Evolutionary conservation across 106 monocot genomes (phyloP).

Genomic region (Dendrobium huoshanense): DNA sequence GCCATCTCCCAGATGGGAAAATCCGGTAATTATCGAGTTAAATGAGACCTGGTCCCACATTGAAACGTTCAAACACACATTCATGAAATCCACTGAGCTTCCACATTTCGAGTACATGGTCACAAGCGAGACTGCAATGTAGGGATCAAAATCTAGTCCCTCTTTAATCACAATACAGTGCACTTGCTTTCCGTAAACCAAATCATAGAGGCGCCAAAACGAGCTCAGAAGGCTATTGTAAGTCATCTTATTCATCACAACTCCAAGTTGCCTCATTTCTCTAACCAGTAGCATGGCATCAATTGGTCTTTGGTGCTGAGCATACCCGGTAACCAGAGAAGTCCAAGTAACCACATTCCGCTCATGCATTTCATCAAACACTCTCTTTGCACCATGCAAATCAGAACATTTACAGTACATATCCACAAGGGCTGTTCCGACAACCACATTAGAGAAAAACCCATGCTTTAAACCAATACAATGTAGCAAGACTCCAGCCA

Average conservation of each 20-base stretch:
- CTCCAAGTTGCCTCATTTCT: conserved; percentile 30
- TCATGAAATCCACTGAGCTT: conserved; percentile 29
- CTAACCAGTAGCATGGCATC: conserved; percentile 34
- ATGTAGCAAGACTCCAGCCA: conserved; percentile 22
- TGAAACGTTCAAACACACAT: background rate
- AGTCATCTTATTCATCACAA: conserved; percentile 23
- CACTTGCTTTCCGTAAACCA: conserved; percentile 36
- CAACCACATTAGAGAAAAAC: conserved; percentile 27
- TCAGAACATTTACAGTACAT: conserved; percentile 36
- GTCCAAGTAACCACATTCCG: conserved; percentile 54
- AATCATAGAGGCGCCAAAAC: conserved; percentile 16
- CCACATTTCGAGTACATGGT: conserved; percentile 61
- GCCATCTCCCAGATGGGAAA: conserved; percentile 23
- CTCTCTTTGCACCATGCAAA: conserved; percentile 21
- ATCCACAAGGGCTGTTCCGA: conserved; percentile 39
- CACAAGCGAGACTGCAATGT: conserved; percentile 21
- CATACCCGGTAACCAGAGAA: conserved; percentile 40
- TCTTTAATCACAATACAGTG: conserved; percentile 34
- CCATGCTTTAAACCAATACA: conserved; percentile 28
- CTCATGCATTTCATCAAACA: conserved; percentile 49
- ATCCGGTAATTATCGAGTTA: conserved; percentile 53
- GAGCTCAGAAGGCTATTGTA: conserved; percentile 42
- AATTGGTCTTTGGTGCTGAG: background rate
- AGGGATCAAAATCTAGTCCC: conserved; percentile 29
- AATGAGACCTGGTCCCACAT: conserved; percentile 22